Evolutionary conservation across 495 filamentous ascomycete genomes (phyloP), one percentile per base, ranked within the genome.

Genomic region (Aspergillus sclerotioniger): DNA sequence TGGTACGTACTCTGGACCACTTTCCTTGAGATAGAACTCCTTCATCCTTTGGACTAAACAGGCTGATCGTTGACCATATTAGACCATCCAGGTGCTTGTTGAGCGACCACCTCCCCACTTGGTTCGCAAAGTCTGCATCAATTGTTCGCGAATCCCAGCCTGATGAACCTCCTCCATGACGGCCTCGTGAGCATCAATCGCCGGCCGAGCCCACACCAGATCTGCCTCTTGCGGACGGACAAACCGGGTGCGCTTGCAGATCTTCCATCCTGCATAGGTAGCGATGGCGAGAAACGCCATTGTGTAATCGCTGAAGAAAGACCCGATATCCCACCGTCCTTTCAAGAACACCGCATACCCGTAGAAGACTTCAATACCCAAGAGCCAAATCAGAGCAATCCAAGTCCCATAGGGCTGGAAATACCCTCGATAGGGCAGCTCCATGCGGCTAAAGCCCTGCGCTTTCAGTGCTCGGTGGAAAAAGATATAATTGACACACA

Each of bases 261-360:
- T 25, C 70, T 87, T 88, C 84, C 84, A 88, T 25, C 69, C 68
- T 7, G 60, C n/a, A 50, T 78, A 74, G 57, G 72, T 78, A 0
- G 80, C 61, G 33, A 80, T 60, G 9, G 78, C 74, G 12, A 84
- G 57, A 8, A 81, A 51, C 3, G 78, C 69, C 82, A 85, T 83
- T 3, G 79, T 78, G 67, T 88, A 87, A 62, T 78, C 74, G 8
- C 69, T 70, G 70, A 88, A 85, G 65, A 86, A 88, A 45, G 53
- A 57, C 8, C 61, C 65, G 7, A 82, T 68, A 48, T 68, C 66
- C 73, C 77, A 87, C 1, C 78, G 82, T 13, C 37, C 37, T 4
- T n/a, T 12, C 17, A 69, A 50, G 65, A 85, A 87, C 1, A 67
- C 63, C 13, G 66, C 62, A 56, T 87, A 88, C 5, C 83, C 83